Percentiles rank a stretch among this genome's conserved stretches.
Evolutionary conservation across 768 basidiomycete species (phyloP).

Genomic region (Amanita subjunquillea): DNA sequence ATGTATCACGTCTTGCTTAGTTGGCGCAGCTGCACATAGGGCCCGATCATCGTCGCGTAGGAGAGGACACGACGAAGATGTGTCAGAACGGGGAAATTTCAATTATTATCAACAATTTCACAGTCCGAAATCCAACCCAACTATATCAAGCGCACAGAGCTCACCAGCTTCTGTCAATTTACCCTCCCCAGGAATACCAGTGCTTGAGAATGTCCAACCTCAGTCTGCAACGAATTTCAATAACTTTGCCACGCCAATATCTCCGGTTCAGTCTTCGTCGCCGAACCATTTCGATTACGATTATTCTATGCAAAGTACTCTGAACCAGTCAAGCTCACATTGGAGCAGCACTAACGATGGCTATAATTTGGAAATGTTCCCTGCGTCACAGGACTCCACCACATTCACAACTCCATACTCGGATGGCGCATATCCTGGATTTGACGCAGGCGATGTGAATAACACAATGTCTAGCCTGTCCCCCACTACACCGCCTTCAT

Average conservation of each 20-base stretch:
- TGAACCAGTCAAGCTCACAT: constrained; percentile 26
- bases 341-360: constrained; percentile 36
- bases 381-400: constrained; percentile 29
- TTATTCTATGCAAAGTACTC: constrained; percentile 30
- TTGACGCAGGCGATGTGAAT: constrained; percentile 28
- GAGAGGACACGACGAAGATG: constrained; percentile 61
- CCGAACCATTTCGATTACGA: constrained; percentile 52
- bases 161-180: constrained; percentile 66
- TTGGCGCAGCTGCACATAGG: constrained; percentile 41
- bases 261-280: constrained; percentile 40
- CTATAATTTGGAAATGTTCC: constrained; percentile 32
- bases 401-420: constrained; percentile 33
- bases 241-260: constrained; percentile 37
- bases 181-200: constrained; percentile 57
- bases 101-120: constrained; percentile 46
- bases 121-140: constrained; percentile 34
- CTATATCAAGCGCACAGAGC: constrained; percentile 53
- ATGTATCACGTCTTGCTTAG: constrained; percentile 7
- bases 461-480: constrained; percentile 32
- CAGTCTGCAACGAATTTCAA: constrained; percentile 35
- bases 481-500: constrained; percentile 42
- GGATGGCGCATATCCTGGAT: constrained; percentile 29
- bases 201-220: constrained; percentile 38
- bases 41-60: constrained; percentile 70
- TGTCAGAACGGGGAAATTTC: constrained; percentile 29